Conservation (phyloP, 805 yeast genomes). For the Ascoidea asiatica region DNA sequence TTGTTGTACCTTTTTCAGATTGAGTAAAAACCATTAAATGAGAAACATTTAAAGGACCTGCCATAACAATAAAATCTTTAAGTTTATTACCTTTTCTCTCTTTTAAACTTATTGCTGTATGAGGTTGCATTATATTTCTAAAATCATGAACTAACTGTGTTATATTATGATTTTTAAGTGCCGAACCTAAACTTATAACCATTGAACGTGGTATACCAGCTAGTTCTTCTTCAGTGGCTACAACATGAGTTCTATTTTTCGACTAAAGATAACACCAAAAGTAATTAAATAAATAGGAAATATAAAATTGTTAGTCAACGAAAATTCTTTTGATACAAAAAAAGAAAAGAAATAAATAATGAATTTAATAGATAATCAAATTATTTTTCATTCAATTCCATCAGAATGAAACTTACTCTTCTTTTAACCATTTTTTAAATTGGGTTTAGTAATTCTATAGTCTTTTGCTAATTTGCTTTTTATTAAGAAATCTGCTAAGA, state of each 20-base stretch:
- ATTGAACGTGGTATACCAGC: constrained; percentile 80
- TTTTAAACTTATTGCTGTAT: constrained; percentile 77
- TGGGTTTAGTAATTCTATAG: too few species aligned
- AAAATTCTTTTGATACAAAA: too few species aligned
- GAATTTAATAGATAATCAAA: too few species aligned
- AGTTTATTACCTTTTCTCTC: constrained; percentile 82
- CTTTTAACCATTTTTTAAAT: constrained; percentile 12
- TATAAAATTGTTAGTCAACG: not conserved
- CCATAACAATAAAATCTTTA: constrained; percentile 94
- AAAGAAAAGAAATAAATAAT: not conserved
- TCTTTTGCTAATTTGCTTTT: too few species aligned
- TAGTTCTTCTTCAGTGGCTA: constrained; percentile 46
- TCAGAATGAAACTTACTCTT: constrained; percentile 18
- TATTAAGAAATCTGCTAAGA: too few species aligned
- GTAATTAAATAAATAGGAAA: not conserved
- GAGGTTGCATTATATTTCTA: constrained; percentile 89
- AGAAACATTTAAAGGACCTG: constrained; percentile 90
- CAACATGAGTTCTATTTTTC: constrained; percentile 80
- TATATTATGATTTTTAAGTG: constrained; percentile 67
- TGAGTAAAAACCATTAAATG: constrained; percentile 83
- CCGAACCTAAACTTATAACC: constrained; percentile 79
- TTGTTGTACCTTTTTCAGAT: constrained; percentile 62
- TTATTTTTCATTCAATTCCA: too few species aligned
- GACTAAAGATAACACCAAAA: not conserved
- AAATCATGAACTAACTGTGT: constrained; percentile 79